These are phyloP conservation scores for Chaetomiaceae sp. DNA, from an alignment of 2,329 filamentous ascomycete species.

Conservation along the genomic window DNA sequence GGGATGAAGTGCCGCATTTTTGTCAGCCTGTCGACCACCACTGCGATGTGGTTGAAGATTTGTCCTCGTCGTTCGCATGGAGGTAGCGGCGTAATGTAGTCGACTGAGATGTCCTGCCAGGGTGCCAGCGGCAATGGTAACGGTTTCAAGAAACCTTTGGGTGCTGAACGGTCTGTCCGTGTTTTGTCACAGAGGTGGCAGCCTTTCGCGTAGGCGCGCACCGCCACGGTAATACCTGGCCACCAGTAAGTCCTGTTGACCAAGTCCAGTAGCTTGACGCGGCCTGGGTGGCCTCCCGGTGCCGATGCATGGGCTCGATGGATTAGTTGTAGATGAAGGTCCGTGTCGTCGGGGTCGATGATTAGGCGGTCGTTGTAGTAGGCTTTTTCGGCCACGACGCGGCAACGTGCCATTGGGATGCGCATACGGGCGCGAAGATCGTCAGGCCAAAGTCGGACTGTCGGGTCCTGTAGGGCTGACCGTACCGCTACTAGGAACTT, in stretches of 20 bases:
- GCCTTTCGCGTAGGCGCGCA: no score
- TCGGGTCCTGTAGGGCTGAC: no score
- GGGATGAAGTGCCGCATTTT: not conserved
- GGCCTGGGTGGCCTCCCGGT: not conserved
- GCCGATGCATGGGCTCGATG: not conserved
- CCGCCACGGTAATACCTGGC: not conserved
- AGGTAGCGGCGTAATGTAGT: not conserved
- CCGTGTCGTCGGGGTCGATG: not conserved
- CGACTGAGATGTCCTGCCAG: not conserved
- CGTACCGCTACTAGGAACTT: no score
- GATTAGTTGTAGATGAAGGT: not conserved
- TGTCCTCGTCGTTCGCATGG: not conserved
- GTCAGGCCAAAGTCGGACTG: no score
- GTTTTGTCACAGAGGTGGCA: not conserved
- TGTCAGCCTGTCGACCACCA: not conserved
- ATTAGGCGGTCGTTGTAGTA: not conserved
- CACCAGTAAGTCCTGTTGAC: not conserved
- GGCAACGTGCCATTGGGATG: not conserved
- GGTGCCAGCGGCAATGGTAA: not conserved
- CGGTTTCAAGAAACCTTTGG: not conserved
- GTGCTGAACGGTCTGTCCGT: no score
- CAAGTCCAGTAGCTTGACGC: not conserved
- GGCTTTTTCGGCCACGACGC: not conserved
- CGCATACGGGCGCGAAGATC: no score
- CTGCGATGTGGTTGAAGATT: not conserved